Evolutionary conservation across 129 eudicot species (phyloP).

Genomic region (Scalesia atractyloides): DNA sequence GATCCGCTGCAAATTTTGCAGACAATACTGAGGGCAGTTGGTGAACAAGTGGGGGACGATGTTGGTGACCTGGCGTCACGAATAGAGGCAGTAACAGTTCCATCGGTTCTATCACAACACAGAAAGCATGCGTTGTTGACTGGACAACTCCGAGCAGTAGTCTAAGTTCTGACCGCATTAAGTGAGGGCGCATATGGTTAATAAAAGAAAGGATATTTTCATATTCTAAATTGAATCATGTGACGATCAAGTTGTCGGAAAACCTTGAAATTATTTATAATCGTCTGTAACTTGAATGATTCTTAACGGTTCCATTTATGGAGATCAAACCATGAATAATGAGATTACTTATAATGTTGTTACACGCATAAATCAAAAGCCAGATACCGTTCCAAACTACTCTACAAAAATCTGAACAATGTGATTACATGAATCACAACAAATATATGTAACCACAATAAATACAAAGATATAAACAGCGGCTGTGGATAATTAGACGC

Average conservation of each 20-base stretch:
- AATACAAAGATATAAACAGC: constrained; percentile 14
- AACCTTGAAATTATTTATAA: background rate
- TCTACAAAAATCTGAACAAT: background rate
- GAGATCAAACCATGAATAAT: background rate
- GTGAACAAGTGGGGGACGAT: constrained; percentile 34
- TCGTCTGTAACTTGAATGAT: constrained; percentile 10
- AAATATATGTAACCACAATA: constrained; percentile 15
- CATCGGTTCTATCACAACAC: constrained; percentile 68
- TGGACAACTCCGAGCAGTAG: constrained; percentile 69
- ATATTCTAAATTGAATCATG: constrained; percentile 19
- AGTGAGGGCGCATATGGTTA: background rate
- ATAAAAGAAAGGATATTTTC: constrained; percentile 10
- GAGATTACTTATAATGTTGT: background rate
- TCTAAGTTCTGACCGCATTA: constrained; percentile 17
- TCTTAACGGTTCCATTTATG: background rate
- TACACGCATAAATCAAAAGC: background rate
- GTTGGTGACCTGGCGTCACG: constrained; percentile 51
- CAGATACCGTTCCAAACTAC: constrained; percentile 1
- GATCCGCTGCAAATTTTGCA: constrained; percentile 95
- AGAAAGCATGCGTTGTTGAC: constrained; percentile 72
- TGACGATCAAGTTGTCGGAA: constrained; percentile 8
- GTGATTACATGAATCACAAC: constrained; percentile 8
- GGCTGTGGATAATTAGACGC: background rate
- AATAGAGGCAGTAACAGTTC: constrained; percentile 49
- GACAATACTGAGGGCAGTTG: constrained; percentile 66